Base-by-base conservation (phyloP, 495 filamentous ascomycete genomes). In the Chlorociboria aeruginascens region DNA sequence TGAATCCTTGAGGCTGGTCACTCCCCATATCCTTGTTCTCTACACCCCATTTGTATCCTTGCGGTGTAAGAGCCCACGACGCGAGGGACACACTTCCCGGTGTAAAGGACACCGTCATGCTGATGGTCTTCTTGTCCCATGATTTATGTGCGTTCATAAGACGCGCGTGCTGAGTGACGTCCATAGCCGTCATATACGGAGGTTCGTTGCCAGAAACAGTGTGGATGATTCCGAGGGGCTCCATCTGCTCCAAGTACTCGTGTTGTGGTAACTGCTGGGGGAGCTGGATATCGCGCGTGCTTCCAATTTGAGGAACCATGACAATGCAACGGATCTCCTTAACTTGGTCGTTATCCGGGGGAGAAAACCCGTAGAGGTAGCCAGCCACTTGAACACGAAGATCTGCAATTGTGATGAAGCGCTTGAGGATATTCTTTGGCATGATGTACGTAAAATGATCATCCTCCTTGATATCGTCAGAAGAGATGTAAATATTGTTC, bases 401-500 rank as follows among this genome's bases (percentile, higher is more conserved):
- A 72, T 99, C 93, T 40, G 93, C 85, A 58, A 99, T 94, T 49
- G 85, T 89, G 69, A 99, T 97, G 77, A 99, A 99, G 45, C 87
- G 83, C 74, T 94, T 96, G 59, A 99, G 78, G 48, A 97, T 82
- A 64, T 99, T 99, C 75, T 97, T 97, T 0, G 93, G 93, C 89
- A 99, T 95, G 57, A 99, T 81, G 58, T 94, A 96, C 8, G 88
- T 95, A 62, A 83, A 85, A 57, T 86, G 82, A 20, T 85, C 80
- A 45, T 86, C 84, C 45, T 83, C 82, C 55, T 88, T 82, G 31
- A 77, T 78, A 59, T 89, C 82, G 56, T 96, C 92, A 0, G 89
- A 93, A 1, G 89, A 95, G 52, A 99, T 92, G 64, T 96, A 99
- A 65, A 97, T 95, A 66, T 99, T 95, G 74, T 96, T 97, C 43